These are phyloP conservation scores for Lepiota brunneoincarnata DNA, from an alignment of 768 basidiomycete species.

Conservation along the genomic window DNA sequence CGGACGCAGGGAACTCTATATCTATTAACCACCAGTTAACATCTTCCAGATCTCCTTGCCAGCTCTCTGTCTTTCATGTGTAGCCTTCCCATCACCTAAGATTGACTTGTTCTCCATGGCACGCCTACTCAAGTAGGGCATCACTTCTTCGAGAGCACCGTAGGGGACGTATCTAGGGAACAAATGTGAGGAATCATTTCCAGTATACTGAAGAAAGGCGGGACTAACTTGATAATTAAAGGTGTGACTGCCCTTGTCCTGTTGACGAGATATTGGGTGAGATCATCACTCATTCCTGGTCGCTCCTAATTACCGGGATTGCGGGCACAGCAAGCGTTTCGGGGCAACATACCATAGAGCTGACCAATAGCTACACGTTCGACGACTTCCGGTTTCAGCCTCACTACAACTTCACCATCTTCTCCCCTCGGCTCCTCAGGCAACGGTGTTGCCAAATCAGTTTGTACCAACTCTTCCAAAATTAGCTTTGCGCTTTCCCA, in stretches of 20 bases:
- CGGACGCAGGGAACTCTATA: not conserved
- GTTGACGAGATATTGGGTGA: constrained; percentile 68
- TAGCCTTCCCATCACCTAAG: constrained; percentile 69
- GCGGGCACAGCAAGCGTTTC: not conserved
- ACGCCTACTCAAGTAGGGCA: constrained; percentile 86
- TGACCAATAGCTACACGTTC: constrained; percentile 77
- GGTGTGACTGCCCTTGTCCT: constrained; percentile 54
- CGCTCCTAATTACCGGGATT: not conserved
- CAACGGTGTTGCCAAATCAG: constrained; percentile 45
- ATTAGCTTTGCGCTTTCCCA: constrained; percentile 63
- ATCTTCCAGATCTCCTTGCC: constrained; percentile 49
- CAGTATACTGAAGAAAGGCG: constrained; percentile 6
- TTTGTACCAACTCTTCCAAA: constrained; percentile 53
- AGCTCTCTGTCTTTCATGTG: constrained; percentile 55
- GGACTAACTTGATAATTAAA: constrained; percentile 69
- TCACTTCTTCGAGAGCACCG: constrained; percentile 70
- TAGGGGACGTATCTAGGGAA: constrained; percentile 64
- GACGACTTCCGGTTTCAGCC: constrained; percentile 51
- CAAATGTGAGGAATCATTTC: not conserved
- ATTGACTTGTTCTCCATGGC: constrained; percentile 94
- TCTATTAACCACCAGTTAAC: constrained; percentile 17
- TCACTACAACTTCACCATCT: constrained; percentile 20
- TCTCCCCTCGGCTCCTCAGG: constrained; percentile 13
- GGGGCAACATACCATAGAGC: constrained; percentile 62
- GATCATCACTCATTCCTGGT: constrained; percentile 81